These are phyloP conservation scores for Boletus rufocinnamomeus DNA, from an alignment of 768 basidiomycete species.

Conservation along the genomic window DNA sequence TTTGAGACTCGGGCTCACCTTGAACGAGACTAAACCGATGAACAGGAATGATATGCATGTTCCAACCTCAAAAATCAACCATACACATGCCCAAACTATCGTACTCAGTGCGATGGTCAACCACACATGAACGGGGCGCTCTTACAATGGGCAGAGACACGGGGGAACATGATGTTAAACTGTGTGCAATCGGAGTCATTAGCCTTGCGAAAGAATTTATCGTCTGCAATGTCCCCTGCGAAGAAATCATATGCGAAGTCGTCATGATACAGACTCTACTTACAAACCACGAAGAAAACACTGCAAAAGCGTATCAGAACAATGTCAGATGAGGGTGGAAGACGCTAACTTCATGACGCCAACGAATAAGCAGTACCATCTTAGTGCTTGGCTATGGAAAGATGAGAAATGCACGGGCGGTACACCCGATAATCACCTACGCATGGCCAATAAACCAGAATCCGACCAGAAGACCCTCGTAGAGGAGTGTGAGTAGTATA, in stretches of 20 bases:
- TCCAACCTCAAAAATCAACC: slow-evolving; percentile 78
- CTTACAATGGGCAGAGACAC: slow-evolving; percentile 71
- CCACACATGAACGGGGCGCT: not conserved
- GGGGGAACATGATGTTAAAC: slow-evolving; percentile 73
- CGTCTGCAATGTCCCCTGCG: slow-evolving; percentile 91
- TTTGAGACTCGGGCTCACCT: slow-evolving; percentile 46
- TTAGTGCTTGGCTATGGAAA: slow-evolving; percentile 62
- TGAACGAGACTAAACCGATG: slow-evolving; percentile 82
- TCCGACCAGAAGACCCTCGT: slow-evolving; percentile 85
- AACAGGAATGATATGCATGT: slow-evolving; percentile 78
- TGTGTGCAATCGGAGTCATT: slow-evolving; percentile 95
- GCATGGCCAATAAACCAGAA: slow-evolving; percentile 96
- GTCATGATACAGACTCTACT: slow-evolving; percentile 31
- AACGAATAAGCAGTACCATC: slow-evolving; percentile 83
- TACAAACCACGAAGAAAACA: slow-evolving; percentile 85
- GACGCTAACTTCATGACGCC: slow-evolving; percentile 79
- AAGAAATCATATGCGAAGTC: slow-evolving; percentile 1
- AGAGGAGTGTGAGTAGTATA: slow-evolving; percentile 76
- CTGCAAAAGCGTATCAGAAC: slow-evolving; percentile 39
- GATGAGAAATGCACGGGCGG: slow-evolving; percentile 12
- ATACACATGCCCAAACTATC: slow-evolving; percentile 81
- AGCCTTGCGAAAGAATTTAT: slow-evolving; percentile 91
- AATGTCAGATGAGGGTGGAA: slow-evolving; percentile 10
- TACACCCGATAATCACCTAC: slow-evolving; percentile 44
- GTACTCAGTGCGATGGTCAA: slow-evolving; percentile 2